Evolutionary conservation across 305 asterid genomes (phyloP).

Genomic region (Fraxinus velutina): DNA sequence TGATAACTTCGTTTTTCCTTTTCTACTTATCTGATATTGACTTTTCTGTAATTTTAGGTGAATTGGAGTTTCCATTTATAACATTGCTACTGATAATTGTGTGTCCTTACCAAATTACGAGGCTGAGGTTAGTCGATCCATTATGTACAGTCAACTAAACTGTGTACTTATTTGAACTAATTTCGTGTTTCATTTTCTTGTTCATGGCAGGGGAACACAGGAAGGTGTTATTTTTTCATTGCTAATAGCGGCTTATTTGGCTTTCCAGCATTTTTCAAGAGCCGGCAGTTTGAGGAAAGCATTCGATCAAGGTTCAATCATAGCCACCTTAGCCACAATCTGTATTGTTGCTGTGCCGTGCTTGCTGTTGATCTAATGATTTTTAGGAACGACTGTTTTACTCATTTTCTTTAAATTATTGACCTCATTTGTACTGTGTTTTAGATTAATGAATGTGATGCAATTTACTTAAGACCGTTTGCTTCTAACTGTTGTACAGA

Average conservation of each 20-base stretch:
- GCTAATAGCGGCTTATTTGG: constrained; percentile 71
- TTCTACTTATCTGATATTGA: not conserved
- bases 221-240: constrained; percentile 72
- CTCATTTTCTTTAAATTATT: constrained; percentile 23
- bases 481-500: not conserved
- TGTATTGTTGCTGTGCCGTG: constrained; percentile 61
- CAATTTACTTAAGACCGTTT: not conserved
- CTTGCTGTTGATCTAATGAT: constrained; percentile 53
- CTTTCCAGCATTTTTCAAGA: constrained; percentile 76
- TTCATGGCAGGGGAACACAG: constrained; percentile 64
- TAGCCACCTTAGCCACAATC: constrained; percentile 73
- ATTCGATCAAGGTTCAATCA: constrained; percentile 72
- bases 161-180: constrained; percentile 17
- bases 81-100: constrained; percentile 66
- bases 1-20: not conserved
- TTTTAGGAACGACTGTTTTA: not conserved
- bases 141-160: not conserved
- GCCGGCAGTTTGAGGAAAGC: constrained; percentile 68
- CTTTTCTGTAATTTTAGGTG: constrained; percentile 43
- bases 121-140: constrained; percentile 56
- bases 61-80: constrained; percentile 75
- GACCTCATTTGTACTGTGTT: not conserved
- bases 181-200: constrained; percentile 21
- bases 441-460: constrained; percentile 11
- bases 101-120: constrained; percentile 64